Percentiles rank a stretch among this genome's conserved stretches.
These are phyloP conservation scores for Rhizodiscina lignyota DNA, from an alignment of 495 filamentous ascomycete genomes.

Conservation along the genomic window DNA sequence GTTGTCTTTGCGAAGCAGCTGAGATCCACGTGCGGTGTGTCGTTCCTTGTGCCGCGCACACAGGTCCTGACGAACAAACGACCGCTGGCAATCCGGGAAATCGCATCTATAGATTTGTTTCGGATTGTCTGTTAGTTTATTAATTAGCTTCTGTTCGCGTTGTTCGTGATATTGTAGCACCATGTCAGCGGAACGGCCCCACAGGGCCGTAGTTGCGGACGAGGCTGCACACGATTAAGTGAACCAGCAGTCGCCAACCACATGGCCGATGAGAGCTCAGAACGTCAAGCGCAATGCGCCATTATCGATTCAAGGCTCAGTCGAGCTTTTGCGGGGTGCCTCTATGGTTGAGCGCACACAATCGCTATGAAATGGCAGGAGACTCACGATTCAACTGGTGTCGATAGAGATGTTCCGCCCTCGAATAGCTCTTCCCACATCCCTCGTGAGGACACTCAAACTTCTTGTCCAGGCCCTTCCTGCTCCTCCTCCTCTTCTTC, in stretches of 20 bases:
- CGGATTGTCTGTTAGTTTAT: conserved; percentile 46
- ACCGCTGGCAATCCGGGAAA: conserved; percentile 76
- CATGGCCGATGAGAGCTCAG: too few relatives aligned
- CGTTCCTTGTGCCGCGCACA: conserved; percentile 87
- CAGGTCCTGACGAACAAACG: conserved; percentile 88
- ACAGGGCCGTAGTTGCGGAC: background rate
- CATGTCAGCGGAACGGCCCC: conserved; percentile 3
- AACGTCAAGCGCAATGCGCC: too few relatives aligned
- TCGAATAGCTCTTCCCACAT: conserved; percentile 91
- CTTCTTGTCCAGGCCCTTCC: conserved; percentile 84
- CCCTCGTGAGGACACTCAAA: conserved; percentile 81
- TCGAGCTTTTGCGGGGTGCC: too few relatives aligned
- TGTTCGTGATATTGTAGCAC: too few relatives aligned
- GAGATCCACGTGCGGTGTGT: conserved; percentile 90
- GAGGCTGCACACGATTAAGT: too few relatives aligned
- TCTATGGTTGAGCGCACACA: too few relatives aligned
- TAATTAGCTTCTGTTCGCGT: background rate
- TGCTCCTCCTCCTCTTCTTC: conserved; percentile 64
- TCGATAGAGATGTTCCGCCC: conserved; percentile 90
- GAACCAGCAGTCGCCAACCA: too few relatives aligned
- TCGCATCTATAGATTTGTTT: conserved; percentile 95
- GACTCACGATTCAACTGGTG: conserved; percentile 87
- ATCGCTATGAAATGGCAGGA: conserved; percentile 2
- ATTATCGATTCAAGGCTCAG: too few relatives aligned
- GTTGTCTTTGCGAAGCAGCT: conserved; percentile 79